Evolutionary conservation across 768 basidiomycete genomes (phyloP).

Genomic region (Mycena pura): DNA sequence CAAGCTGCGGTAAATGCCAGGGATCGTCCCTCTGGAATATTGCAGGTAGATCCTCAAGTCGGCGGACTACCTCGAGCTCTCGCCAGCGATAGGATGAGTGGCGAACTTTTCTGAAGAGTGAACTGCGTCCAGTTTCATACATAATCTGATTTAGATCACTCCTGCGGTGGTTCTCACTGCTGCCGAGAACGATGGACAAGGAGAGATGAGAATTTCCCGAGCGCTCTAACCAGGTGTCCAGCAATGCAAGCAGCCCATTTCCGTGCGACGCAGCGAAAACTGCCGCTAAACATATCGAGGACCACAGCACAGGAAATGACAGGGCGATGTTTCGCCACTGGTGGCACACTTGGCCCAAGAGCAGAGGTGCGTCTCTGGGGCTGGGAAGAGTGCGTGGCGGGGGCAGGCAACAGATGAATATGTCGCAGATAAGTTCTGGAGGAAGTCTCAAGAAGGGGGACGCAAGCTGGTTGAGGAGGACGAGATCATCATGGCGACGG

Average conservation of each 20-base stretch:
- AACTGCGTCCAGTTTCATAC: neutral
- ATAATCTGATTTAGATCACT: neutral
- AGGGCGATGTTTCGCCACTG: conserved; percentile 12
- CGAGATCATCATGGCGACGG: conserved; percentile 1
- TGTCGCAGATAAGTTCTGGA: conserved; percentile 17
- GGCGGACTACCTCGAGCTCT: conserved; percentile 20
- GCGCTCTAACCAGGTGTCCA: conserved; percentile 13
- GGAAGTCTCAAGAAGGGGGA: conserved; percentile 14
- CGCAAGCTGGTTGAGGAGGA: conserved; percentile 1
- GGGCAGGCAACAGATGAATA: conserved; percentile 13
- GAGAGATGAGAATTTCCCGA: conserved; percentile 3
- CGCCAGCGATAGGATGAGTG: conserved; percentile 12
- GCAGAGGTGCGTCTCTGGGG: conserved; percentile 8
- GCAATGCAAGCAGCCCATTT: neutral
- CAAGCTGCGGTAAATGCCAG: conserved; percentile 19
- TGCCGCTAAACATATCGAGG: neutral
- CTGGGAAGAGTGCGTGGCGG: neutral
- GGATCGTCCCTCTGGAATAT: conserved; percentile 8
- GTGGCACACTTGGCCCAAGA: conserved; percentile 13
- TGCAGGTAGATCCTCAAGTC: conserved; percentile 4
- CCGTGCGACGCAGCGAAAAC: neutral
- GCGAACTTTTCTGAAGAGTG: conserved; percentile 2
- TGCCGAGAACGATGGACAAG: neutral
- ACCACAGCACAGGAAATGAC: conserved; percentile 13
- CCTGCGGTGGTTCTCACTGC: neutral